Conservation (phyloP, 192 early-diverging fungal genomes). For the Gonapodya sp. region DNA sequence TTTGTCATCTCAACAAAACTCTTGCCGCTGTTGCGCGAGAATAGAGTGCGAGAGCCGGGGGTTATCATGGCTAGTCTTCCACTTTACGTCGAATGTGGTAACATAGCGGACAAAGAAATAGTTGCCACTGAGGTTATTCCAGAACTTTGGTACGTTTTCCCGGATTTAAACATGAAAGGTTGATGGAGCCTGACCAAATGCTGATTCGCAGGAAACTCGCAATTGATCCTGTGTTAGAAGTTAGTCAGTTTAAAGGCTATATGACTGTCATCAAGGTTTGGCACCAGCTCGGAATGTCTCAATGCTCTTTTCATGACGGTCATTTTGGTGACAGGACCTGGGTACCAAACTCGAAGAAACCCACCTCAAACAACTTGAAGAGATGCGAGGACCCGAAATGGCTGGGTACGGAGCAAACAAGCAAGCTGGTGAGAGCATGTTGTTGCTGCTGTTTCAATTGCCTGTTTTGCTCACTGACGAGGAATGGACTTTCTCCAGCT, state of each 20-base stretch:
- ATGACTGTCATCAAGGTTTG: constrained; percentile 37
- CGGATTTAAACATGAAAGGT: not conserved
- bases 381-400: constrained; percentile 35
- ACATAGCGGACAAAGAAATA: constrained; percentile 57
- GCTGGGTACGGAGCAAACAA: not conserved
- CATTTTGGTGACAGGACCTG: constrained; percentile 31
- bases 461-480: not conserved
- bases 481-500: not conserved
- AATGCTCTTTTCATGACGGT: no score
- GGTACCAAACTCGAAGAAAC: constrained; percentile 45
- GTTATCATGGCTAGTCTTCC: constrained; percentile 68
- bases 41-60: constrained; percentile 65
- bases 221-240: constrained; percentile 58
- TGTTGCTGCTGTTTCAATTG: no score
- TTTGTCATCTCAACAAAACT: constrained; percentile 37
- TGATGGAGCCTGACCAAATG: not conserved
- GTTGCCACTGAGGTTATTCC: constrained; percentile 69
- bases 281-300: no score
- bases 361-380: constrained; percentile 48
- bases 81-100: constrained; percentile 71
- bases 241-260: constrained; percentile 61
- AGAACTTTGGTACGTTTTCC: constrained; percentile 48
- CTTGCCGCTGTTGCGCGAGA: constrained; percentile 64
- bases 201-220: constrained; percentile 26
- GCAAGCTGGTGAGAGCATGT: not conserved